phyloP scores from a whole-genome alignment of 1,139 yeast species.

The Hyphopichia burtonii region DNA sequence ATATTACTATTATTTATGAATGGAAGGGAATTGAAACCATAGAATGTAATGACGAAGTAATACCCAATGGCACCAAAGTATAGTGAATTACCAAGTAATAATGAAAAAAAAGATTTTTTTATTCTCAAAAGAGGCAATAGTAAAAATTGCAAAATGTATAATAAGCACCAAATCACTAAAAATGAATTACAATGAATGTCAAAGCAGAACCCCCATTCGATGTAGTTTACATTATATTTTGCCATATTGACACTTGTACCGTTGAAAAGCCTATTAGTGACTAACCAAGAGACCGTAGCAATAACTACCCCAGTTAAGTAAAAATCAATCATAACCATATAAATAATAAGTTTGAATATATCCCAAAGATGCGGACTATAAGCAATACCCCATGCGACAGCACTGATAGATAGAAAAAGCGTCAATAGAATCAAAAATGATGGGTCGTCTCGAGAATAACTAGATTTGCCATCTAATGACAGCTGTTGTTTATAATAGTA shows the following conservation, averaged over 20 bases:
- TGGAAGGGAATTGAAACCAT: conserved; percentile 85
- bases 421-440: conserved; percentile 75
- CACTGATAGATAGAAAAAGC: conserved; percentile 64
- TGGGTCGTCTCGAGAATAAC: conserved; percentile 90
- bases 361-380: conserved; percentile 65
- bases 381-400: conserved; percentile 88
- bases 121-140: conserved; percentile 68
- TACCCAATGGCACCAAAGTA: conserved; percentile 72
- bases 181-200: conserved; percentile 92
- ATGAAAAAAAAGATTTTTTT: conserved; percentile 57
- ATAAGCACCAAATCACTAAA: conserved; percentile 72
- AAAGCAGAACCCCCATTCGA: conserved; percentile 94
- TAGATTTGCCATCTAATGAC: conserved; percentile 24
- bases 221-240: conserved; percentile 45
- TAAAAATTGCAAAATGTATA: conserved; percentile 75
- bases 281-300: conserved; percentile 71
- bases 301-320: conserved; percentile 66
- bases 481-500: conserved; percentile 61
- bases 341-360: conserved; percentile 61
- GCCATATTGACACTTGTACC: conserved; percentile 29
- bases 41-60: conserved; percentile 76
- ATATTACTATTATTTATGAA: conserved; percentile 63
- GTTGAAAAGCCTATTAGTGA: conserved; percentile 63
- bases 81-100: conserved; percentile 73
- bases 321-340: conserved; percentile 86